Evolutionary conservation across 225 moss, liverwort and hornwort genomes (phyloP).

Genomic region (Ulota crispa): DNA sequence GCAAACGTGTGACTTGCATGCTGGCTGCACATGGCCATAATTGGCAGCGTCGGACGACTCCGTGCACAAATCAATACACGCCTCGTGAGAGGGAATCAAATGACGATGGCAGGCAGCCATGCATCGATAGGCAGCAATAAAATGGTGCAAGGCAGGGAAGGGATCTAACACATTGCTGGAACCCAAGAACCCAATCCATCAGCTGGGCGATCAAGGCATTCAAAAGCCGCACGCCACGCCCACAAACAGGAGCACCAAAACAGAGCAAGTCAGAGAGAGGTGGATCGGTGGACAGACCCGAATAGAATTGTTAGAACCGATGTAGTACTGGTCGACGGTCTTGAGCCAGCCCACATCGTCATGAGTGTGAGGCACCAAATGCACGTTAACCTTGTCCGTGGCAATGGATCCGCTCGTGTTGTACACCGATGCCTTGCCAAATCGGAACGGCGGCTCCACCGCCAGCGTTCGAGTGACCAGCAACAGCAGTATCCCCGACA

Average conservation of each 20-base stretch:
- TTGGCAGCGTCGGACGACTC: background rate
- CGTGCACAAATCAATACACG: background rate
- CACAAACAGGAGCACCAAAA: background rate
- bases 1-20: background rate
- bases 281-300: slow-evolving; percentile 38
- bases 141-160: no score
- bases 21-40: background rate
- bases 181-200: background rate
- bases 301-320: slow-evolving; percentile 90
- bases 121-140: background rate
- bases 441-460: slow-evolving; percentile 12
- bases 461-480: background rate
- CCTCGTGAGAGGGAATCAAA: background rate
- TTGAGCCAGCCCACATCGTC: slow-evolving; percentile 97
- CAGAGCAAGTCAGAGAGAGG: no score
- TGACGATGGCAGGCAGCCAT: background rate
- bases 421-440: slow-evolving; percentile 13
- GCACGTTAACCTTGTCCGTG: slow-evolving; percentile 74
- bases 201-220: no score
- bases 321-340: slow-evolving; percentile 92
- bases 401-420: slow-evolving; percentile 51
- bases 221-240: background rate
- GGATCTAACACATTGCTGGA: background rate
- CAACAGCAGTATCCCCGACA: background rate
- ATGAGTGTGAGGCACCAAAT: slow-evolving; percentile 81